Conservation (phyloP, 495 filamentous ascomycete species). For the Massariosphaeria phaeospora region DNA sequence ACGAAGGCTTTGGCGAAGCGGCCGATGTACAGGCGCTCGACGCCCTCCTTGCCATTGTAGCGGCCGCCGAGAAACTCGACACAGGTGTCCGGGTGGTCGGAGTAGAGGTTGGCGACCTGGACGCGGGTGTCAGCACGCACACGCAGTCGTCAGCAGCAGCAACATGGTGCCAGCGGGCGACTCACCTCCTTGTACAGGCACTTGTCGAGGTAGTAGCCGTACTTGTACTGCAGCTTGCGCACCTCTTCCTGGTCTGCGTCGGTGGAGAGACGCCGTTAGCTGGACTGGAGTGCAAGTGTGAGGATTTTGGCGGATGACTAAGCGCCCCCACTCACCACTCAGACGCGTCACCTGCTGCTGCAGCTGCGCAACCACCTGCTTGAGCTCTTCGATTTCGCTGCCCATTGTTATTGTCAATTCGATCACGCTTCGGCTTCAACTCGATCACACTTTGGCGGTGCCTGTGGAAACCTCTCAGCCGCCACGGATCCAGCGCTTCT, state of each 20-base stretch:
- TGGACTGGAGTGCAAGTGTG: background rate
- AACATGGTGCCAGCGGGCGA: background rate
- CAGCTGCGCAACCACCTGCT: conserved; percentile 41
- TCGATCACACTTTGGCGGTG: too few relatives aligned
- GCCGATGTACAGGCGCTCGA: conserved; percentile 50
- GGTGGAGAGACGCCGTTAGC: conserved; percentile 2
- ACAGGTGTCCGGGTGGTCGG: conserved; percentile 51
- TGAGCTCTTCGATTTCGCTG: conserved; percentile 44
- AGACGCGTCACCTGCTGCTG: conserved; percentile 40
- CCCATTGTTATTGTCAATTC: conserved; percentile 30
- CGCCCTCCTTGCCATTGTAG: conserved; percentile 50
- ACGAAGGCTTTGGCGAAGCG: conserved; percentile 45
- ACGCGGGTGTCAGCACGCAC: too few relatives aligned
- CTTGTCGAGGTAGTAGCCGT: conserved; percentile 57
- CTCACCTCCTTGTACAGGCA: conserved; percentile 53
- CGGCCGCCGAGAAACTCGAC: conserved; percentile 54
- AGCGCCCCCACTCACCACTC: conserved; percentile 28
- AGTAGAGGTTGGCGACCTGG: conserved; percentile 50
- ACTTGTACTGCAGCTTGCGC: conserved; percentile 52
- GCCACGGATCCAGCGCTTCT: too few relatives aligned
- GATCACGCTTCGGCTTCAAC: background rate
- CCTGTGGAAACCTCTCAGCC: too few relatives aligned
- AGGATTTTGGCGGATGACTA: too few relatives aligned
- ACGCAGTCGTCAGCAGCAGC: background rate
- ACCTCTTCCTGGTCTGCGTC: conserved; percentile 40